Conservation (phyloP, 2,329 filamentous ascomycete genomes). For the Fusarium nisikadoi region DNA sequence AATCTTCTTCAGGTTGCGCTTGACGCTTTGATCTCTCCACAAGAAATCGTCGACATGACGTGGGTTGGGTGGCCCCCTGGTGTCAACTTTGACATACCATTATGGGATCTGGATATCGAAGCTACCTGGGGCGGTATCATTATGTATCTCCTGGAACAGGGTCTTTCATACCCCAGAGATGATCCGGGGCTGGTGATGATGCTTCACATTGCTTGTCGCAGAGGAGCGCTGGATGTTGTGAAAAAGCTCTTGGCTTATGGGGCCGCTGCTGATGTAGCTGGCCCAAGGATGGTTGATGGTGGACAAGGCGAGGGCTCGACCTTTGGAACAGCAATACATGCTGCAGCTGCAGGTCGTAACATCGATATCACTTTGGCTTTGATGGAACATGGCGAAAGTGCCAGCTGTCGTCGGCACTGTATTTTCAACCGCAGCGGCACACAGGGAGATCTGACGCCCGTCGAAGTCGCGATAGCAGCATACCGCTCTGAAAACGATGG, state of each 20-base stretch:
- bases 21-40: conserved; percentile 18
- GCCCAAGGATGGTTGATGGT: neutral
- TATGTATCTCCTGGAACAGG: neutral
- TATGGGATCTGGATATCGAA: neutral
- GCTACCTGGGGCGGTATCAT: conserved; percentile 13
- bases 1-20: conserved; percentile 16
- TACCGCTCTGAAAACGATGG: neutral
- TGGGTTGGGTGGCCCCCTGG: conserved; percentile 21
- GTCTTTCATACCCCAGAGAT: neutral
- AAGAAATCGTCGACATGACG: conserved; percentile 3
- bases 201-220: conserved; percentile 9
- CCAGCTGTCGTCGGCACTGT: neutral
- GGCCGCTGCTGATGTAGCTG: accelerated
- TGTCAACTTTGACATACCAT: neutral
- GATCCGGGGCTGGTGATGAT: conserved; percentile 12
- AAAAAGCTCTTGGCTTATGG: neutral
- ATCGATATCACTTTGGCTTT: neutral
- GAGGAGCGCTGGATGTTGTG: neutral
- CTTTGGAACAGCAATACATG: conserved; percentile 15
- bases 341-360: neutral
- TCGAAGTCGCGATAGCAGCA: neutral
- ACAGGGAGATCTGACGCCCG: neutral
- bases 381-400: neutral
- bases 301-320: neutral
- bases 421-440: neutral